Percentiles rank a stretch among this genome's conserved stretches.
phyloP scores from a whole-genome alignment of 768 basidiomycete species.

The Mycena alexandri region DNA sequence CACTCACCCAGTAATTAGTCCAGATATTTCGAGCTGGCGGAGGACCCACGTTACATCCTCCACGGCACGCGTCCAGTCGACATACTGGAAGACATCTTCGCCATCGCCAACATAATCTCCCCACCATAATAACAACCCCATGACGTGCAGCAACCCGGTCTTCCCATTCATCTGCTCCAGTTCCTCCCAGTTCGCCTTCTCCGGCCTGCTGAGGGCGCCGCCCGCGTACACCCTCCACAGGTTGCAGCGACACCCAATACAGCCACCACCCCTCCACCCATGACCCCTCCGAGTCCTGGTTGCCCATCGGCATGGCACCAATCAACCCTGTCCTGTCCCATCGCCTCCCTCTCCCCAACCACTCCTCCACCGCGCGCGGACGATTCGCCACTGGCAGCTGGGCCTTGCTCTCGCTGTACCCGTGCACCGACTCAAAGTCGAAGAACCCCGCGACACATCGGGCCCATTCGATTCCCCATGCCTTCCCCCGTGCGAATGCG shows the following conservation, averaged over 20 bases:
- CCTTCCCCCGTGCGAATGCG: no score
- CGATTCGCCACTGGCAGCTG: not conserved
- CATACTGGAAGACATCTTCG: no score
- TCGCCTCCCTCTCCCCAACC: not conserved
- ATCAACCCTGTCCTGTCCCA: not conserved
- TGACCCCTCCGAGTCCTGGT: no score
- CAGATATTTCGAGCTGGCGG: no score
- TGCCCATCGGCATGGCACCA: not conserved
- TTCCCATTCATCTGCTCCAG: not conserved
- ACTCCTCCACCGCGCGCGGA: not conserved
- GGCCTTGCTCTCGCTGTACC: not conserved
- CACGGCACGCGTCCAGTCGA: no score
- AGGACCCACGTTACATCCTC: no score
- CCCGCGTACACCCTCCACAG: not conserved
- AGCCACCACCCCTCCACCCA: not conserved
- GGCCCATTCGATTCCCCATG: no score
- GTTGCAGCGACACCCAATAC: not conserved
- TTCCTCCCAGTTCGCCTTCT: not conserved
- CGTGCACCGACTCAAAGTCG: constrained; percentile 1
- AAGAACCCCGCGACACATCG: not conserved
- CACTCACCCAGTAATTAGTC: no score
- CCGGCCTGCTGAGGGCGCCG: not conserved
- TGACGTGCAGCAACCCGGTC: not conserved
- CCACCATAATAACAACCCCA: not conserved
- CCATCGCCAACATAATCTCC: not conserved